Conservation (phyloP, 2,329 filamentous ascomycete species). For the Tricladium varicosporioides region DNA sequence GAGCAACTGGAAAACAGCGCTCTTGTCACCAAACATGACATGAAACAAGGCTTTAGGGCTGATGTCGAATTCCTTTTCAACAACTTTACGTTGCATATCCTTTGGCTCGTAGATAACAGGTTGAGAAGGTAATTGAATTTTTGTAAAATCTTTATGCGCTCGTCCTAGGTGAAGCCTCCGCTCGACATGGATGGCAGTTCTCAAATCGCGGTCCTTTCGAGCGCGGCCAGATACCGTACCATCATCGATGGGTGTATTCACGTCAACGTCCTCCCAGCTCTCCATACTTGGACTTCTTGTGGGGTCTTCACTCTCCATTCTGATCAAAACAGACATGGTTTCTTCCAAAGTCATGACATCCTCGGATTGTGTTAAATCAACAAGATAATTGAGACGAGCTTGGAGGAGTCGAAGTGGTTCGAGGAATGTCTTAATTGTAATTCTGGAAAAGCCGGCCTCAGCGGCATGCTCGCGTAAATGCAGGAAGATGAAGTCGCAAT, state of each 20-base stretch:
- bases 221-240: slow-evolving; percentile 43
- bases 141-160: slow-evolving; percentile 40
- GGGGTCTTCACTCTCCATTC: slow-evolving; percentile 63
- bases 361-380: slow-evolving; percentile 74
- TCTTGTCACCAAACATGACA: slow-evolving; percentile 94
- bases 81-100: slow-evolving; percentile 71
- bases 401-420: slow-evolving; percentile 83
- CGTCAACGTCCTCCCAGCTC: slow-evolving; percentile 84
- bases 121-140: slow-evolving; percentile 78
- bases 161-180: slow-evolving; percentile 51
- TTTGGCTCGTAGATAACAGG: slow-evolving; percentile 82
- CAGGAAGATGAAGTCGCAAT: slow-evolving; percentile 90
- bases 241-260: slow-evolving; percentile 58
- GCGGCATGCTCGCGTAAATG: slow-evolving; percentile 50
- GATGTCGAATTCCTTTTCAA: slow-evolving; percentile 82
- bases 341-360: slow-evolving; percentile 67
- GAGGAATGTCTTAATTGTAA: slow-evolving; percentile 90
- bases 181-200: slow-evolving; percentile 59
- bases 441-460: slow-evolving; percentile 40
- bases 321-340: slow-evolving; percentile 69
- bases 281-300: slow-evolving; percentile 72
- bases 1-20: slow-evolving; percentile 86
- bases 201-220: slow-evolving; percentile 48
- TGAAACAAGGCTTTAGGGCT: slow-evolving; percentile 95
- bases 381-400: slow-evolving; percentile 77